Conservation (phyloP, 257 asterid species). For the Plantago major region DNA sequence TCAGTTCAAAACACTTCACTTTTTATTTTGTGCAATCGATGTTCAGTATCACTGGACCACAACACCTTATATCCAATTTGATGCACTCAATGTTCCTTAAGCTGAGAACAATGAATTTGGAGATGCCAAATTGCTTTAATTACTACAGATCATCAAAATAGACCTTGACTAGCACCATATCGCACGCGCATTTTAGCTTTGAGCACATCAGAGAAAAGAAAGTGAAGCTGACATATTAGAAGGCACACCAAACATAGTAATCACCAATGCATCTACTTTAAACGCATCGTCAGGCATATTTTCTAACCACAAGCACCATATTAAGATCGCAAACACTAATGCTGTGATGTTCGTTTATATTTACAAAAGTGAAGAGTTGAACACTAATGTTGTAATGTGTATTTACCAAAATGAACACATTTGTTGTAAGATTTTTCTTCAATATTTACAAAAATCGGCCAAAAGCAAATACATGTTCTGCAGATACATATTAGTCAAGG, state of each 20-base stretch:
- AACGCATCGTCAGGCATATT: neutral
- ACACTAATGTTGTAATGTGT: no score
- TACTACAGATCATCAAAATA: constrained; percentile 3
- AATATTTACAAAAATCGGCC: neutral
- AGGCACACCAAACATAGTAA: constrained; percentile 1
- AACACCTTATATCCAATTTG: neutral
- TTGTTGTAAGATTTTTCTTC: constrained; percentile 1
- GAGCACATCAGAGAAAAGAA: neutral
- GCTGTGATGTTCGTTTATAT: no score
- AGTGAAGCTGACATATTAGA: constrained; percentile 7
- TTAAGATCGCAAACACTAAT: neutral
- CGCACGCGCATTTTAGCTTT: neutral
- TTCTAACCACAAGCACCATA: neutral
- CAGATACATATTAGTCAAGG: neutral
- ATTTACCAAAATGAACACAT: no score
- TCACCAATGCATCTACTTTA: neutral
- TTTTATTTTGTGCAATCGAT: neutral
- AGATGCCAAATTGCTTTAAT: neutral
- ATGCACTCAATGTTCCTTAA: neutral
- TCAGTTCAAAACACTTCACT: neutral
- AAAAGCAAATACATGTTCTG: neutral
- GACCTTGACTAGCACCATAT: constrained; percentile 13
- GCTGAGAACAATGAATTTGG: neutral
- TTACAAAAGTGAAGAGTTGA: no score
- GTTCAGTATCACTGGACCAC: neutral